Base-by-base conservation (phyloP, 2,329 filamentous ascomycete species). In the Amesomyces nigricolor region DNA sequence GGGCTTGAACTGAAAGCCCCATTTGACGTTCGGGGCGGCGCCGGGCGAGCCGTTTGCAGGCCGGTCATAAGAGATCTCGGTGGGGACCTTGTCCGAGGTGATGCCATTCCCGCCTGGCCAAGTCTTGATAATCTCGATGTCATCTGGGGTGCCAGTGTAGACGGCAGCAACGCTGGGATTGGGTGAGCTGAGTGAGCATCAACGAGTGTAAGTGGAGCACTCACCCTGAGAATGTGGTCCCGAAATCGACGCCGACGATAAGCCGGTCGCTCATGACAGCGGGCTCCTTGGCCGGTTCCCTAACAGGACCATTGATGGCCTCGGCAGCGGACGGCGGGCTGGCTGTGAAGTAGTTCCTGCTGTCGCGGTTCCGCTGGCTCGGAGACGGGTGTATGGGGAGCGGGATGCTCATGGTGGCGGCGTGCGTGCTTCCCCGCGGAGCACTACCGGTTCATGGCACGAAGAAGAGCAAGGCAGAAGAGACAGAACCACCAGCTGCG, bases 71-170 rank as follows among this genome's bases (percentile, higher is more conserved):
- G 87, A 85, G 52, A 91, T 86, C 69, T 91, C 88, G 13, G 87
- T 90, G 1, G 88, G 88, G 2, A 91, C 88, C 75, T 92, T 92
- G 74, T 92, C 88, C 37, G 87, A 90, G n/a, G 88, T 91, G 71
- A 91, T 89, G 64, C 87, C 87, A 66, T 91, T 91, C 29, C 87
- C 87, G 26, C 88, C 88, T 0, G 88, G 88, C 88, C 88, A 92
- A 13, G 82, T 86, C 73, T 90, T 91, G 74, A 91, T 90, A 64
- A 91, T 89, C 67, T 91, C 87, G 56, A 91, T 77, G 68, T 91
- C 88, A 68, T 91, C 87, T 11, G 88, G 87, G 1, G 83, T 88
- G 4, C 83, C 86, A 13, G 85, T 87, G 64, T 89, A 89, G 4
- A 88, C 85, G 30, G 85, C 83, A 6, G 87, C 86, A 56, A 89